These are phyloP conservation scores for Haematococcus lacustris DNA, from an alignment of 139 green algal species.

Conservation along the genomic window DNA sequence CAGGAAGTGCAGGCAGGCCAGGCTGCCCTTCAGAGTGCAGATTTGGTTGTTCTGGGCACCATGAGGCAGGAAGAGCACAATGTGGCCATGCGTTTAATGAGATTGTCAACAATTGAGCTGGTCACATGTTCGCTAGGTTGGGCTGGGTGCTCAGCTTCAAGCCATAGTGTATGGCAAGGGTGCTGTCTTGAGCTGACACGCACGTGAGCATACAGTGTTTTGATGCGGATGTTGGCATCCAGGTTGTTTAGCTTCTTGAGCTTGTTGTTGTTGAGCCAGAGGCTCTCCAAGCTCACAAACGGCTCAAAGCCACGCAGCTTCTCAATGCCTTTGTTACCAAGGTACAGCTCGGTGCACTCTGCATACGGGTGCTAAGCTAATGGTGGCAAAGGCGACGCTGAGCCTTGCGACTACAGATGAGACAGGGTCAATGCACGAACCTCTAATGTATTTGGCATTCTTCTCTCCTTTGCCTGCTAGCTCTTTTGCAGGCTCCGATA, in stretches of 20 bases:
- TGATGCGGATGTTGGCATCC: constrained; percentile 41
- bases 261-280: constrained; percentile 55
- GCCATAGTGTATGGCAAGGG: no score
- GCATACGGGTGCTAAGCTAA: no score
- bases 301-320: constrained; percentile 50
- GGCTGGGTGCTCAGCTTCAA: background rate
- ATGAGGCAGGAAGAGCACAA: background rate
- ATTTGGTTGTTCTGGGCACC: constrained; percentile 46
- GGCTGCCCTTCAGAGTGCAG: constrained; percentile 51
- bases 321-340: constrained; percentile 37
- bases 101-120: background rate
- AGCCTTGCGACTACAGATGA: no score
- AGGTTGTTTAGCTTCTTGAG: constrained; percentile 48
- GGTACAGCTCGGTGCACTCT: constrained; percentile 53
- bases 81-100: background rate
- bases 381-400: no score
- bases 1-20: constrained; percentile 39
- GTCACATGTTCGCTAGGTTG: no score
- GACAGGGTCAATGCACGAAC: no score
- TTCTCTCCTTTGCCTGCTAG: no score
- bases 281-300: constrained; percentile 43
- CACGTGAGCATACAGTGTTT: constrained; percentile 46
- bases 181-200: background rate
- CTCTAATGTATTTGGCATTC: no score
- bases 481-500: no score